A percentile compares a stretch with the other conserved stretches of the same genome.
Conservation (phyloP, 2,329 filamentous ascomycete species). For the Bipolaris victoriae region DNA sequence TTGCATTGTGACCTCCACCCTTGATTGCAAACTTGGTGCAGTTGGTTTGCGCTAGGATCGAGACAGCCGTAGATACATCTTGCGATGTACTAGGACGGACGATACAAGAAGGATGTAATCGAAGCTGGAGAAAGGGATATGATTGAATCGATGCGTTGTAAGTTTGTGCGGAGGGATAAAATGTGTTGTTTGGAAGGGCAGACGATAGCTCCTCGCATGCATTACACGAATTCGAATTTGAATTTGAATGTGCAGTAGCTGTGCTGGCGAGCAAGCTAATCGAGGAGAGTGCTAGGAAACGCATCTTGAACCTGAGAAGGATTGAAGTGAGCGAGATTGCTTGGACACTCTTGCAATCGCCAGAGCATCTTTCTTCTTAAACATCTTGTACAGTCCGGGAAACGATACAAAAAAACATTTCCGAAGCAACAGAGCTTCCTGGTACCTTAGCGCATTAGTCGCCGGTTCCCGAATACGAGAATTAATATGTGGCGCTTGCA, state of each 20-base stretch:
- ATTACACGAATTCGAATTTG: neutral
- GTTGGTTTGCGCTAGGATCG: slow-evolving; percentile 14
- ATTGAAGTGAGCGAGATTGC: neutral
- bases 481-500: slow-evolving; percentile 4
- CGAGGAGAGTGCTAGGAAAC: slow-evolving; percentile 3
- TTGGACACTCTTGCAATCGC: neutral
- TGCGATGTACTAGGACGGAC: slow-evolving; percentile 24
- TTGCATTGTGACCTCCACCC: slow-evolving; percentile 34
- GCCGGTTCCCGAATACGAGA: slow-evolving; percentile 8
- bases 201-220: slow-evolving; percentile 23
- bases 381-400: neutral
- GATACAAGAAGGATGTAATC: slow-evolving; percentile 29
- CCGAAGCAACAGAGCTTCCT: neutral
- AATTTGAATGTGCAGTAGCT: neutral
- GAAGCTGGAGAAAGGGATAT: slow-evolving; percentile 30
- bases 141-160: slow-evolving; percentile 35
- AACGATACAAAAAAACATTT: neutral
- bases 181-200: slow-evolving; percentile 23
- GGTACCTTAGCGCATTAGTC: neutral
- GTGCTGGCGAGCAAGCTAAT: slow-evolving; percentile 4
- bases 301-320: slow-evolving; percentile 12
- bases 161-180: slow-evolving; percentile 22
- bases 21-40: slow-evolving; percentile 31
- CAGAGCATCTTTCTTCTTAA: neutral
- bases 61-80: slow-evolving; percentile 28